These are phyloP conservation scores for Pichia gijzeniarum DNA, from an alignment of 805 yeast genomes.

Conservation along the genomic window DNA sequence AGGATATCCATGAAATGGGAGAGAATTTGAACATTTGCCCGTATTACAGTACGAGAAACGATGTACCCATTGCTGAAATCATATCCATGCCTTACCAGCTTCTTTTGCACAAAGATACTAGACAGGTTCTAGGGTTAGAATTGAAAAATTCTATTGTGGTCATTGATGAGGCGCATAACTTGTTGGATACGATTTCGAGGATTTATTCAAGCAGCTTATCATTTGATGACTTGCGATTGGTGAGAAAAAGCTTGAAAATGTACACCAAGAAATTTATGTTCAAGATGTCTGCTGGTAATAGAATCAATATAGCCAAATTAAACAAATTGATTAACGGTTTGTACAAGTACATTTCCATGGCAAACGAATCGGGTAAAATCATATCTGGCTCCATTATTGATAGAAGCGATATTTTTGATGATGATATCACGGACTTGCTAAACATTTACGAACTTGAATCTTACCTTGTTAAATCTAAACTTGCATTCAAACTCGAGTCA, in stretches of 20 bases:
- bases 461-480: constrained; percentile 61
- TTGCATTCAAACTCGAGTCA: constrained; percentile 77
- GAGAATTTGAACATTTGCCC: constrained; percentile 59
- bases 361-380: constrained; percentile 24
- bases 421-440: constrained; percentile 60
- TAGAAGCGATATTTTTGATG: constrained; percentile 46
- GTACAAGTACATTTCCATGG: constrained; percentile 38
- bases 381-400: constrained; percentile 50
- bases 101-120: constrained; percentile 52
- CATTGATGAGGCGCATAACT: constrained; percentile 90
- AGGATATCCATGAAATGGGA: constrained; percentile 66
- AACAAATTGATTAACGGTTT: constrained; percentile 50
- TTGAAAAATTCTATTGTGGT: constrained; percentile 62
- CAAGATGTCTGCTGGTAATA: constrained; percentile 62
- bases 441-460: constrained; percentile 62
- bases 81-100: constrained; percentile 83
- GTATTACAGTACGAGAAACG: constrained; percentile 65
- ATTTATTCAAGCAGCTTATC: constrained; percentile 60
- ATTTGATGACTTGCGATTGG: constrained; percentile 37
- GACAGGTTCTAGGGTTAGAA: constrained; percentile 53
- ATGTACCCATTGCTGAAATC: constrained; percentile 57
- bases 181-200: constrained; percentile 67
- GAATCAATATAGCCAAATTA: constrained; percentile 61
- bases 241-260: constrained; percentile 42
- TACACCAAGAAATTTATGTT: constrained; percentile 58